These are phyloP conservation scores for Mortierella sp. DNA, from an alignment of 371 early-diverging fungal genomes.

Conservation along the genomic window DNA sequence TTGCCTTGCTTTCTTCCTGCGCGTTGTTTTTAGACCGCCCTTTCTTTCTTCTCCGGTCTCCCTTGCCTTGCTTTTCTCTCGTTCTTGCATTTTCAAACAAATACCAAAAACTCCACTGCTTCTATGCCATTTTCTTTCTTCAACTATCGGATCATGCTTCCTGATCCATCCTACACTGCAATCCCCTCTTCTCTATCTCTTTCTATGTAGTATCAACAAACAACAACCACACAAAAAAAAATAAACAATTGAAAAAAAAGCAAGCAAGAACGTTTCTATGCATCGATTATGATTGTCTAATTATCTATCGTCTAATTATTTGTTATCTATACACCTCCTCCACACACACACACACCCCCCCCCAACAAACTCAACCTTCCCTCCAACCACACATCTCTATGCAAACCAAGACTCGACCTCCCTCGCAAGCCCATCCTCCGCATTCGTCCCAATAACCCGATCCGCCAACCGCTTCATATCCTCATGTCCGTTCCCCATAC, in stretches of 20 bases:
- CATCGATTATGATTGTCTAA: no score
- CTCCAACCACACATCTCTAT: background rate
- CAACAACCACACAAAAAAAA: background rate
- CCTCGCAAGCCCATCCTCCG: conserved; percentile 49
- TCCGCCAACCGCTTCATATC: conserved; percentile 45
- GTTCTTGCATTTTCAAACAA: background rate
- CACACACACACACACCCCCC: no score
- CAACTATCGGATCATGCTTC: background rate
- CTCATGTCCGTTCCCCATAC: conserved; percentile 56
- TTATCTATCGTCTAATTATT: background rate
- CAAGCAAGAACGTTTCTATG: background rate
- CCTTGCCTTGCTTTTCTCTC: conserved; percentile 7
- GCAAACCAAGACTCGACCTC: conserved; percentile 52
- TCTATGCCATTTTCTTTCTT: background rate
- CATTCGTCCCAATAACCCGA: conserved; percentile 50
- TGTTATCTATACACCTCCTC: background rate
- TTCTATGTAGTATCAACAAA: background rate
- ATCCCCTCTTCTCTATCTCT: background rate
- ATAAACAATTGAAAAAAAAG: background rate
- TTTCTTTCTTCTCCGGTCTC: background rate
- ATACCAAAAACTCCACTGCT: background rate
- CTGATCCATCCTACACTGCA: background rate
- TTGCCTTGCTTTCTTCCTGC: background rate
- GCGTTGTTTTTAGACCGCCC: background rate
- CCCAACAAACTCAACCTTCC: background rate